These are phyloP conservation scores for Termitomyces sp. DNA, from an alignment of 768 basidiomycete genomes.

Conservation along the genomic window DNA sequence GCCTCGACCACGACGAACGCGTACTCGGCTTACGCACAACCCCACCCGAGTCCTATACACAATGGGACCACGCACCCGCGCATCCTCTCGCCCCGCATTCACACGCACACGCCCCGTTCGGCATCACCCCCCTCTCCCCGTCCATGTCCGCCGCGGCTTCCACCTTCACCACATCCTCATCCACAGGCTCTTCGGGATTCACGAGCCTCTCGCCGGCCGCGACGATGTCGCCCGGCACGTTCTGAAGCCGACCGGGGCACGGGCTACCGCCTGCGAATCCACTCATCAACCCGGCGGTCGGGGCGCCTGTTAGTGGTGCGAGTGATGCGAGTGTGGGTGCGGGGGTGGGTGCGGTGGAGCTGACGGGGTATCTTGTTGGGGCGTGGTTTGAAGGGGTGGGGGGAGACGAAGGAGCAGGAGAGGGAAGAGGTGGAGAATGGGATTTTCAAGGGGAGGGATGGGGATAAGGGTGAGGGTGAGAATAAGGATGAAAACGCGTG, in stretches of 20 bases:
- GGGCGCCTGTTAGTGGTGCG: slow-evolving; percentile 25
- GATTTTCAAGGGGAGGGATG: slow-evolving; percentile 21
- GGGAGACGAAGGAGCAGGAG: slow-evolving; percentile 9
- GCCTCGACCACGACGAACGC: neutral
- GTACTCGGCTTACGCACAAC: neutral
- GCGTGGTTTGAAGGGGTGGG: slow-evolving; percentile 27
- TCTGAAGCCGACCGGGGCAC: slow-evolving; percentile 42
- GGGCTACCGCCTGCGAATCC: slow-evolving; percentile 30
- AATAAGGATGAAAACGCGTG: no score
- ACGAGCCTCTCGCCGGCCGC: slow-evolving; percentile 62
- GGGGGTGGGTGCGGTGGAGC: slow-evolving; percentile 17
- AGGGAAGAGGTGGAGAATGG: slow-evolving; percentile 27
- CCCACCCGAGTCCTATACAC: neutral
- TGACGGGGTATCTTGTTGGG: slow-evolving; percentile 38
- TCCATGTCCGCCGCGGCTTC: neutral
- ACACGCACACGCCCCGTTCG: neutral
- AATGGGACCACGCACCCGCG: neutral
- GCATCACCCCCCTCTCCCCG: neutral
- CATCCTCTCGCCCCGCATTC: neutral
- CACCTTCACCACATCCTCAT: neutral
- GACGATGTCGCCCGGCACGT: slow-evolving; percentile 68
- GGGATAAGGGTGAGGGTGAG: neutral
- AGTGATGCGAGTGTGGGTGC: neutral
- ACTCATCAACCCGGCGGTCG: slow-evolving; percentile 40
- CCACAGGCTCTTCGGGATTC: slow-evolving; percentile 6